phyloP scores from a whole-genome alignment of 495 filamentous ascomycete species.

The Platismatia glauca region DNA sequence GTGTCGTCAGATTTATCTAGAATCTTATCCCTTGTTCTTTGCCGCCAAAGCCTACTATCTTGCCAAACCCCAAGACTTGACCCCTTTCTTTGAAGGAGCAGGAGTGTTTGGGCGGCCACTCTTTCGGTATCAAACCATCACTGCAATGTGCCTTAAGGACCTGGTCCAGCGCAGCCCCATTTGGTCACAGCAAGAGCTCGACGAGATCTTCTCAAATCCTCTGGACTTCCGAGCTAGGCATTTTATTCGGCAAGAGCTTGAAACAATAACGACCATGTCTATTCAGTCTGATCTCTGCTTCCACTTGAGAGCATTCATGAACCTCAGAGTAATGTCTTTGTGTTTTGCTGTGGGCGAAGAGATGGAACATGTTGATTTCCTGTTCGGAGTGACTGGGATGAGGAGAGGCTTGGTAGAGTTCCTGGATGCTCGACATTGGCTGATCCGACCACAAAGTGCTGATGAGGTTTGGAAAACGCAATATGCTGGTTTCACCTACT shows the following conservation, averaged over 20 bases:
- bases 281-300: neutral
- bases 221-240: neutral
- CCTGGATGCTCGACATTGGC: neutral
- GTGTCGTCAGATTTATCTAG: neutral
- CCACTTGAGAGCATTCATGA: neutral
- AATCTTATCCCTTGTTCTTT: neutral
- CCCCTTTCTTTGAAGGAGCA: no score
- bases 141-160: neutral
- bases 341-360: neutral
- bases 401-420: neutral
- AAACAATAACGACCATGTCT: neutral
- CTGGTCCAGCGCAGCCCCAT: neutral
- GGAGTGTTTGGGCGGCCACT: no score
- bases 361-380: neutral
- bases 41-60: neutral
- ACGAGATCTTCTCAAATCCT: no score
- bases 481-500: neutral
- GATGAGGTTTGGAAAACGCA: neutral
- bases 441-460: neutral
- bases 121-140: neutral
- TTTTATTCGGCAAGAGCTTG: neutral
- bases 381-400: neutral
- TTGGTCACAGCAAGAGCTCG: no score
- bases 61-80: neutral
- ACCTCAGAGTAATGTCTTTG: neutral